Conservation (phyloP, 768 basidiomycete genomes). For the Collybia mongolica region DNA sequence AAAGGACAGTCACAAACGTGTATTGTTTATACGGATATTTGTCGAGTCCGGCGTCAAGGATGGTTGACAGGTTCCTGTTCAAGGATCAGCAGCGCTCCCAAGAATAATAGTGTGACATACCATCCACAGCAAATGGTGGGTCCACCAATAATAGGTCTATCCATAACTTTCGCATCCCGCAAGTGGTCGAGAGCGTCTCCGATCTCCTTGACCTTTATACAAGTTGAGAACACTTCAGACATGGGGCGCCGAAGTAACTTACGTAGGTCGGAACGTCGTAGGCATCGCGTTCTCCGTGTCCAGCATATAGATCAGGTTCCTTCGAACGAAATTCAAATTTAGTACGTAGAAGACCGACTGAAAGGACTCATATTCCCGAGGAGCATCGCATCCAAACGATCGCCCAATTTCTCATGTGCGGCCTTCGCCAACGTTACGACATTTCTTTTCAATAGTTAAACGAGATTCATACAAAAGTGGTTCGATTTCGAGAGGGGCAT, state of each 20-base stretch:
- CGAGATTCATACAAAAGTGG: too few species aligned
- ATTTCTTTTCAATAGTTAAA: slow-evolving; percentile 6
- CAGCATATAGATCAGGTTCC: slow-evolving; percentile 35
- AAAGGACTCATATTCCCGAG: slow-evolving; percentile 29
- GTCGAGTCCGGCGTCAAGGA: slow-evolving; percentile 28
- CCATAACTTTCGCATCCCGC: slow-evolving; percentile 18
- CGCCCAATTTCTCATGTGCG: slow-evolving; percentile 27
- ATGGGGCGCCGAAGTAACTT: slow-evolving; percentile 1
- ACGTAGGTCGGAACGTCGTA: slow-evolving; percentile 30
- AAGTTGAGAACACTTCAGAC: background rate
- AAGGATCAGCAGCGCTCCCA: background rate
- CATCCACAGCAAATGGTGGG: slow-evolving; percentile 32
- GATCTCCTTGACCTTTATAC: slow-evolving; percentile 27
- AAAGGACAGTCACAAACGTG: slow-evolving; percentile 20
- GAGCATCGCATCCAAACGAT: slow-evolving; percentile 30
- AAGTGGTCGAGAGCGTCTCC: slow-evolving; percentile 22
- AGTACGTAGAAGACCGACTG: background rate
- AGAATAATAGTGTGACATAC: slow-evolving; percentile 15
- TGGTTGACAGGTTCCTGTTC: slow-evolving; percentile 26
- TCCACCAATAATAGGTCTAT: slow-evolving; percentile 23
- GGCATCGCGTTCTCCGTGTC: slow-evolving; percentile 26
- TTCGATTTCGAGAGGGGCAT: too few species aligned
- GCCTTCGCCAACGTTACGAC: slow-evolving; percentile 22
- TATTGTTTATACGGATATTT: slow-evolving; percentile 32
- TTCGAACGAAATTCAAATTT: slow-evolving; percentile 5